Percentiles rank a stretch among this genome's conserved stretches.
Conservation (phyloP, 1,284 basidiomycete genomes). For the Tylopilus sp. region DNA sequence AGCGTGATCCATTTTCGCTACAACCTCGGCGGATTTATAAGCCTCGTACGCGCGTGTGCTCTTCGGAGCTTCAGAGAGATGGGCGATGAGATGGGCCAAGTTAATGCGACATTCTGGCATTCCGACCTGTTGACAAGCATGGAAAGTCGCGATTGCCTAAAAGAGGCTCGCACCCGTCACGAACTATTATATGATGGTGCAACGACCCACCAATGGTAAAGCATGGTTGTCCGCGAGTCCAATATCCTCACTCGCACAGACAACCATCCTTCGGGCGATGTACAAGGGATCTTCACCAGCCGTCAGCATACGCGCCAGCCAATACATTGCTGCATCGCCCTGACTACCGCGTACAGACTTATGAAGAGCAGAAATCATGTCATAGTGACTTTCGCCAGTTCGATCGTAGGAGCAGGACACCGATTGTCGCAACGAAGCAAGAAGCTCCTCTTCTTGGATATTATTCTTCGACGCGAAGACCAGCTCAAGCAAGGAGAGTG, state of each 20-base stretch:
- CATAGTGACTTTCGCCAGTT: constrained; percentile 73
- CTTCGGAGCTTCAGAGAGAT: constrained; percentile 80
- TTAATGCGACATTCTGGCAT: constrained; percentile 80
- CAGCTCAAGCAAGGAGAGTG: constrained; percentile 63
- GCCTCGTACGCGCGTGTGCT: constrained; percentile 76
- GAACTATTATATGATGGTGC: not conserved
- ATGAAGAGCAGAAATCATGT: constrained; percentile 86
- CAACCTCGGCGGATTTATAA: constrained; percentile 66
- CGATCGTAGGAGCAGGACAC: constrained; percentile 67
- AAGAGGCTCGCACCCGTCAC: constrained; percentile 1
- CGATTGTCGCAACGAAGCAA: constrained; percentile 48
- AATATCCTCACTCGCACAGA: constrained; percentile 83
- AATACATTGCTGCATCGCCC: constrained; percentile 81
- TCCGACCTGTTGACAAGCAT: constrained; percentile 79
- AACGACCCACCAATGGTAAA: constrained; percentile 55
- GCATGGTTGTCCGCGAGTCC: constrained; percentile 74
- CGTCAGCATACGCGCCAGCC: constrained; percentile 78
- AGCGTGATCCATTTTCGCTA: constrained; percentile 49
- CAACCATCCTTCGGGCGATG: constrained; percentile 75
- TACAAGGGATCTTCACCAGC: constrained; percentile 89
- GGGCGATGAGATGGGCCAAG: constrained; percentile 76
- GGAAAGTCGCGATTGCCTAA: constrained; percentile 72
- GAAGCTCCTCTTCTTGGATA: constrained; percentile 42
- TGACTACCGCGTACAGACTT: constrained; percentile 81
- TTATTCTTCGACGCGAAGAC: constrained; percentile 42